Conservation (phyloP, 345 rosid genomes). For the Hevea brasiliensis region DNA sequence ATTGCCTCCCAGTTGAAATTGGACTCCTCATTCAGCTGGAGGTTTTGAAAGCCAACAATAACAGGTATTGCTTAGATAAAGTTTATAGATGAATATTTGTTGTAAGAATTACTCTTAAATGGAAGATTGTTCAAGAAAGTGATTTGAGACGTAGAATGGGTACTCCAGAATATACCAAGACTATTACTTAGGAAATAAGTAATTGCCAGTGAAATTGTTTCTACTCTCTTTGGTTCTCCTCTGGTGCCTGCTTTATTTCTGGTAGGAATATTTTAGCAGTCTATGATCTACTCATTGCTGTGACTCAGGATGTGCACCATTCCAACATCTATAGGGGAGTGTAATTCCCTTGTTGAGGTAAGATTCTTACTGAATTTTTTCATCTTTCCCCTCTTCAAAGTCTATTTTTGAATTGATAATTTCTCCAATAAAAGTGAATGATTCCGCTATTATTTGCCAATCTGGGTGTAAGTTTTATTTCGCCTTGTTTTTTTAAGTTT, state of each 20-base stretch:
- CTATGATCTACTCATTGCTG: conserved; percentile 13
- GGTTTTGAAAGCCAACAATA: conserved; percentile 70
- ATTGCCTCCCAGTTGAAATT: conserved; percentile 65
- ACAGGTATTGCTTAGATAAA: conserved; percentile 48
- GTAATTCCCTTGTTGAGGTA: conserved; percentile 73
- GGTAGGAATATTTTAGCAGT: not conserved
- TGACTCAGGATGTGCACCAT: conserved; percentile 54
- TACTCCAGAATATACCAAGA: not conserved
- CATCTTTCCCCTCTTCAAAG: not conserved
- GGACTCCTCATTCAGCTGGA: conserved; percentile 68
- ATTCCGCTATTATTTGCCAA: not conserved
- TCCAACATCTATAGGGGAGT: conserved; percentile 53
- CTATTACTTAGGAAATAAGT: not conserved
- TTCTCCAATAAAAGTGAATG: not conserved
- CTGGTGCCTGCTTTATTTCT: not conserved
- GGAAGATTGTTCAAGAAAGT: not conserved
- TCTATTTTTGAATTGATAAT: not conserved
- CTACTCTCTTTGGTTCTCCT: not conserved
- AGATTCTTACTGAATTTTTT: not conserved
- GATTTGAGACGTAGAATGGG: not conserved
- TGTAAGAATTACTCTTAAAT: not conserved
- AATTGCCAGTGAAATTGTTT: not conserved
- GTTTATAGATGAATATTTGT: not conserved
- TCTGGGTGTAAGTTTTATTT: not conserved
- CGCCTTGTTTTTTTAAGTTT: not conserved